Conservation (phyloP, 495 filamentous ascomycete genomes). For the Lophiotrema nucula region DNA sequence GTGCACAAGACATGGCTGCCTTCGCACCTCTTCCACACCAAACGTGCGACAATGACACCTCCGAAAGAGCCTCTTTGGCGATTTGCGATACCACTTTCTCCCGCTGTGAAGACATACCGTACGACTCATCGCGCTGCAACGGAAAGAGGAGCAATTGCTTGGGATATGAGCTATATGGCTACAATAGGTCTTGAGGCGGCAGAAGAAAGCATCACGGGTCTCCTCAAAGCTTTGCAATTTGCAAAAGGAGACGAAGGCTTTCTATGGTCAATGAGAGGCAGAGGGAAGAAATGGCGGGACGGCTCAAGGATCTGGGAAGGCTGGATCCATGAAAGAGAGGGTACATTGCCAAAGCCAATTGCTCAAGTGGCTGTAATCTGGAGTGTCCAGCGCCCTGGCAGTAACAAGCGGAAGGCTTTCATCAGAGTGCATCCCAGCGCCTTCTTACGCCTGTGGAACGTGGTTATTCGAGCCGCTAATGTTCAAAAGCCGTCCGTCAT, state of each 20-base stretch:
- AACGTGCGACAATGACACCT: constrained; percentile 81
- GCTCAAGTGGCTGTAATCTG: constrained; percentile 79
- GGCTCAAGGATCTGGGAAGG: constrained; percentile 69
- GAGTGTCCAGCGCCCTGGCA: constrained; percentile 43
- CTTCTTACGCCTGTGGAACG: constrained; percentile 80
- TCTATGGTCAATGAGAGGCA: constrained; percentile 49
- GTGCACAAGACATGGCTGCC: constrained; percentile 89
- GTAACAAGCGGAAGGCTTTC: constrained; percentile 59
- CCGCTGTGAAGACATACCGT: constrained; percentile 85
- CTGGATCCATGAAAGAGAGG: constrained; percentile 62
- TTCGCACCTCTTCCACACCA: constrained; percentile 91
- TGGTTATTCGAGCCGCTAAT: constrained; percentile 67
- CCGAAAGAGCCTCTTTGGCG: constrained; percentile 80
- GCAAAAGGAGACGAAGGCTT: constrained; percentile 46
- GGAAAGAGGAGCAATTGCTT: constrained; percentile 66
- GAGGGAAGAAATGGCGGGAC: constrained; percentile 68
- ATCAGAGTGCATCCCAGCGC: constrained; percentile 84
- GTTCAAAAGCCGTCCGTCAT: constrained; percentile 68
- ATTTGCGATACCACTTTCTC: constrained; percentile 78
- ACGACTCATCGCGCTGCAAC: constrained; percentile 80
- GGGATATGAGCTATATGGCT: constrained; percentile 96
- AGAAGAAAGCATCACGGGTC: constrained; percentile 57
- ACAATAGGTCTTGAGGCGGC: constrained; percentile 76
- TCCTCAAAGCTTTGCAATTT: constrained; percentile 64
- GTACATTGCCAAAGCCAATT: constrained; percentile 54